phyloP scores from a whole-genome alignment of 148 eudicot species.

The Arbutus unedo region DNA sequence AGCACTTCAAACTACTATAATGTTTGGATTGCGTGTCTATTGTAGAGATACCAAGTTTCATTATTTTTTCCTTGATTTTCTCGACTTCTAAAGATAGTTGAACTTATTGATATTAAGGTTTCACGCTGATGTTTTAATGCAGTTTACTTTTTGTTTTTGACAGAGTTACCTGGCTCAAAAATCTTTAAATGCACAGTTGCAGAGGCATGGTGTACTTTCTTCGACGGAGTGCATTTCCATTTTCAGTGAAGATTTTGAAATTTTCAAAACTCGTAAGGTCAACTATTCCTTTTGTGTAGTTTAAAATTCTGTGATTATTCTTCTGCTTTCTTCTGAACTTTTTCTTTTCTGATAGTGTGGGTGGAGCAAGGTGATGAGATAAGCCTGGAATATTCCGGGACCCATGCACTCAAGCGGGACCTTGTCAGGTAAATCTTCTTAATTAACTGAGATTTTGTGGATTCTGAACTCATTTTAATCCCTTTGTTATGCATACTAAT shows the following conservation, averaged over 20 bases:
- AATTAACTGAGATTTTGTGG: background rate
- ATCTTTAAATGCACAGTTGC: slow-evolving; percentile 64
- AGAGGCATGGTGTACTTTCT: slow-evolving; percentile 57
- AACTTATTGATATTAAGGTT: background rate
- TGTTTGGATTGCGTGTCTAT: background rate
- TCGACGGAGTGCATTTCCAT: slow-evolving; percentile 56
- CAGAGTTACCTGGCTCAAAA: slow-evolving; percentile 81
- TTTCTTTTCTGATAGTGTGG: slow-evolving; percentile 62
- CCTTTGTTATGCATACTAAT: slow-evolving; percentile 5
- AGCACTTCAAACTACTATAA: background rate
- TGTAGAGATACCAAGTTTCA: background rate
- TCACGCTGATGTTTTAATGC: background rate
- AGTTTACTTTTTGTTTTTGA: slow-evolving; percentile 17
- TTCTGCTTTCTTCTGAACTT: slow-evolving; percentile 21
- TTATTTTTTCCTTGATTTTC: background rate
- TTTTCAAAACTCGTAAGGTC: slow-evolving; percentile 62
- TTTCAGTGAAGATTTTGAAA: slow-evolving; percentile 62
- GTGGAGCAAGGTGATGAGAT: slow-evolving; percentile 95
- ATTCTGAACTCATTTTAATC: background rate
- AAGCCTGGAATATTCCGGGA: slow-evolving; percentile 90
- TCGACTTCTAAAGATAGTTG: background rate
- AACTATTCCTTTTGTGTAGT: background rate
- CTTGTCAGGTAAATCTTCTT: slow-evolving; percentile 64
- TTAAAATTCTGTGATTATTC: slow-evolving; percentile 1
- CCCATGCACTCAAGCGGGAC: slow-evolving; percentile 92